A percentile compares a stretch with the other conserved stretches of the same genome.
Conservation (phyloP, 2,329 filamentous ascomycete species). For the Penicillium sp. region DNA sequence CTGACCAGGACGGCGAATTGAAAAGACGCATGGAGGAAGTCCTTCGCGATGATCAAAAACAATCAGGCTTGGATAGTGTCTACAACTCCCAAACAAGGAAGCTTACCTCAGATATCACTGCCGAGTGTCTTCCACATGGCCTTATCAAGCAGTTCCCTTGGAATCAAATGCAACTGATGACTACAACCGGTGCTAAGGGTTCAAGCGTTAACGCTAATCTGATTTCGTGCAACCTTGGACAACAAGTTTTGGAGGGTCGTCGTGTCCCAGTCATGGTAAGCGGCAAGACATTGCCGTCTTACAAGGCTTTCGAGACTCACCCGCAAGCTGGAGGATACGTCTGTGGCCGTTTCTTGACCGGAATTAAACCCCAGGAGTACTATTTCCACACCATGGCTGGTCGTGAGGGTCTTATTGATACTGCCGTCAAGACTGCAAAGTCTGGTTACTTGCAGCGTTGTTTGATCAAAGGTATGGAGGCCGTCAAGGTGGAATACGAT, state of each 20-base stretch:
- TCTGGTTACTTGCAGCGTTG: slow-evolving; percentile 96
- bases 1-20: slow-evolving; percentile 66
- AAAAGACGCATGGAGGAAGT: slow-evolving; percentile 80
- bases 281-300: slow-evolving; percentile 92
- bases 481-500: slow-evolving; percentile 86
- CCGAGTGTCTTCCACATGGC: slow-evolving; percentile 72
- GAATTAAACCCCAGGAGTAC: slow-evolving; percentile 94
- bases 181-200: slow-evolving; percentile 91
- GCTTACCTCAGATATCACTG: slow-evolving; percentile 75
- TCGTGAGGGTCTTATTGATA: slow-evolving; percentile 96
- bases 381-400: slow-evolving; percentile 99
- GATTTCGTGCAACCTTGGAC: slow-evolving; percentile 95
- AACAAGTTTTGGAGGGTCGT: slow-evolving; percentile 92
- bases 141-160: slow-evolving; percentile 89
- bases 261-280: slow-evolving; percentile 97
- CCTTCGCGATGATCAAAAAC: slow-evolving; percentile 83
- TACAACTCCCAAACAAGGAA: slow-evolving; percentile 67
- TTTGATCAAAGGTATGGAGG: slow-evolving; percentile 98
- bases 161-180: slow-evolving; percentile 99
- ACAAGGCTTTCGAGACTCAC: slow-evolving; percentile 85
- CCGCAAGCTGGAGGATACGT: slow-evolving; percentile 90
- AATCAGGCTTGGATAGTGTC: slow-evolving; percentile 81
- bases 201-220: slow-evolving; percentile 90
- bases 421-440: slow-evolving; percentile 94
- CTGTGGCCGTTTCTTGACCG: slow-evolving; percentile 93